Evolutionary conservation across 176 grass and related monocot genomes (phyloP), one percentile per base, ranked within the genome.

Genomic region (Avena insularis): DNA sequence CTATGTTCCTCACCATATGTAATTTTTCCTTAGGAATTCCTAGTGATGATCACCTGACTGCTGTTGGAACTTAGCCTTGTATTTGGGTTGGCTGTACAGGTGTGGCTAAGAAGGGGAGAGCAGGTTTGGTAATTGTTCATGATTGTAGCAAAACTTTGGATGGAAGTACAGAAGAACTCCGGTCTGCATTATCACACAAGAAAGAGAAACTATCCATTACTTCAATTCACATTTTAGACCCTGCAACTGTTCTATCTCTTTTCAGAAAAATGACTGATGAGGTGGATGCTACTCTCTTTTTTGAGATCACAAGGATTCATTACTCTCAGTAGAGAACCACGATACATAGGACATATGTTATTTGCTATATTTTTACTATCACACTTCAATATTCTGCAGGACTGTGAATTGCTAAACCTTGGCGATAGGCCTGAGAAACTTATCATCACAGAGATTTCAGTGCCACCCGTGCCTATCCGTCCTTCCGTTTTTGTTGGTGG

Each of bases 351-450:
- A 67, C 20, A 46, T 14, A 71, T 9, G 16, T 50, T 49, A 16
- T 23, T 79, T 71, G 16, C 55, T 50, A 16, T 35, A 63, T 79
- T 55, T 48, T 35, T 79, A 65, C 50, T 55, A 31, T 66, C 23
- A 15, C 45, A 40, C 20, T 78, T 86, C 5, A 71, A 88, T 88
- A 48, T 83, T 59, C n/a, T 91, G 61, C 90, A 98, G 96, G 96
- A 98, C 82, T 95, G 96, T 85, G 96, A 98, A 91, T 85, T 98
- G 84, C 93, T 98, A 73, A 98, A 98, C 88, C 91, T 98, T 83
- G 85, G 87, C 63, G 90, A 93, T 77, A 92, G 93, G 73, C 96
- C 96, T 63, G 96, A 98, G 70, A 98, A 98, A 80, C 87, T 98
- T 75, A 91, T 98, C 79, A 92, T 98, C 71, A 94, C 96, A 14